Conservation (phyloP, 2,329 filamentous ascomycete genomes). For the Trichoderma polysporum region DNA sequence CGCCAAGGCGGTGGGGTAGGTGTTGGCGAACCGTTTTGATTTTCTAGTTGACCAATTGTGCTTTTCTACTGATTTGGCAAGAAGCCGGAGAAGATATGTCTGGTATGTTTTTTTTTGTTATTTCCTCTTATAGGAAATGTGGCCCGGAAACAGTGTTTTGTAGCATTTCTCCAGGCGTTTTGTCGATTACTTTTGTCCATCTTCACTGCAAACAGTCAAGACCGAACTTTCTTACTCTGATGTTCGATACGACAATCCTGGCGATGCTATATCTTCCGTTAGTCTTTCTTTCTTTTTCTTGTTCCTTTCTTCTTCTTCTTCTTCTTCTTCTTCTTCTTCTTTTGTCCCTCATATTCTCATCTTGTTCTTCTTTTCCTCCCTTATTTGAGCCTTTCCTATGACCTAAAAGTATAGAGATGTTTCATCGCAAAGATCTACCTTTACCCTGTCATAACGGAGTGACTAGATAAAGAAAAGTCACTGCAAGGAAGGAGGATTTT, state of each 20-base stretch:
- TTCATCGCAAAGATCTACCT: background rate
- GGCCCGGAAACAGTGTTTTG: conserved; percentile 36
- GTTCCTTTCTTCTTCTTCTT: background rate
- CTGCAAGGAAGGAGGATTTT: background rate
- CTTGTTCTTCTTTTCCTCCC: background rate
- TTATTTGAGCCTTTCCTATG: background rate
- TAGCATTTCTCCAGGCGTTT: conserved; percentile 42
- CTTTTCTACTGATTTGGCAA: conserved; percentile 21
- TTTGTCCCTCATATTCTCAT: background rate
- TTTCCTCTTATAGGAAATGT: conserved; percentile 30
- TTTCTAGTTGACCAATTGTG: conserved; percentile 1
- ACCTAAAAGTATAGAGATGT: background rate
- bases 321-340: background rate
- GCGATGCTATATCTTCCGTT: conserved; percentile 22
- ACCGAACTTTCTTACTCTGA: conserved; percentile 18
- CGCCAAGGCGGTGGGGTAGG: conserved; percentile 52
- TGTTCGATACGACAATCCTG: conserved; percentile 17
- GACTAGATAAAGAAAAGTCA: background rate
- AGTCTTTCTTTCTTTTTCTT: background rate
- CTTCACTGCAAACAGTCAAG: conserved; percentile 24
- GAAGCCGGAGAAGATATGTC: conserved; percentile 4
- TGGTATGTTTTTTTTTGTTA: conserved; percentile 16
- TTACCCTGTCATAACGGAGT: background rate
- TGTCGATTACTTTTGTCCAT: conserved; percentile 22
- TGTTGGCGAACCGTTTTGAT: conserved; percentile 46